Evolutionary conservation across 2,329 filamentous ascomycete genomes (phyloP), one percentile per base, ranked within the genome.

Genomic region (Leptographium radiaticola): DNA sequence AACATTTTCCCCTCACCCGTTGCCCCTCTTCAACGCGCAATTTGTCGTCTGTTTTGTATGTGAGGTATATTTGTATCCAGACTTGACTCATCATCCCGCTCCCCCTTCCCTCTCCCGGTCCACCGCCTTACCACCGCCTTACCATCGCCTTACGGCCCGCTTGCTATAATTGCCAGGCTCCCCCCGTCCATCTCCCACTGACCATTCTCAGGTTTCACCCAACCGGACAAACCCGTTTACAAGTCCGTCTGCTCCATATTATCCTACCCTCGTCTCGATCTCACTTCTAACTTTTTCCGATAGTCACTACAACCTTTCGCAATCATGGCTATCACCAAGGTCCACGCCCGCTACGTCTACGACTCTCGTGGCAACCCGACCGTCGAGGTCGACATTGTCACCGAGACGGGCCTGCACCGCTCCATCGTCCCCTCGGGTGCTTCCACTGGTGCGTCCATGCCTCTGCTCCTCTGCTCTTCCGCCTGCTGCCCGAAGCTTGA

Each of bases 331-430:
- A 88, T 93, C 74, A 83, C 83, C 72, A 91, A 90, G 80, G 81
- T 93, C 70, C 86, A 90, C 81, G 87, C 87, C 68, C 87, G 93
- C 70, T 90, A 86, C 68, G 89, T 98, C 78, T 98, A 91, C 83
- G 93, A 98, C 82, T 97, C 93, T 72, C 91, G 93, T 70, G 82
- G 82, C 71, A 98, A 98, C 84, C 93, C 93, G 67, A 98, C 93
- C 70, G 91, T 96, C 68, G 91, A 97, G 81, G 91, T 97, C 67
- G 91, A 96, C 71, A 83, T 96, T 65, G 86, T 95, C 75, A 96
- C 90, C 65, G 89, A 95, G 77, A 94, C 87, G 65, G 91, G 91
- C 68, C 84, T 97, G 60, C 90, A 96, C 83, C 89, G 91, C 69
- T 90, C 91, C 70, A 96, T 96, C 70, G 91, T 97, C 60, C 91